Base-by-base conservation (phyloP, 495 filamentous ascomycete species). In the Xylaria nigripes region DNA sequence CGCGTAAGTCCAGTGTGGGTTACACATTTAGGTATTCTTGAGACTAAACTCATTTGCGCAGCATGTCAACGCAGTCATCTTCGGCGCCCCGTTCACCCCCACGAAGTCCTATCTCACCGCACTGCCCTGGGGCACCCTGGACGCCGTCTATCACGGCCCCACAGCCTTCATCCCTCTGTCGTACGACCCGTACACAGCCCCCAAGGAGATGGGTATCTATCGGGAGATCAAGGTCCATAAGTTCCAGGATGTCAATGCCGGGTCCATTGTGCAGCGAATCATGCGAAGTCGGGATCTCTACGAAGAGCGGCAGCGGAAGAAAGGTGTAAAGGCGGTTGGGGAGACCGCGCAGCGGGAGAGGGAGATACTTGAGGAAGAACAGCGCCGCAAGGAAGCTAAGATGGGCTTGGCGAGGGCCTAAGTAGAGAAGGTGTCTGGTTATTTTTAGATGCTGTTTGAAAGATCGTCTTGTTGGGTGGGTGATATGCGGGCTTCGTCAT, bases 141-240 rank as follows among this genome's bases (percentile, higher is more conserved):
- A 86, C 62, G 84, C 81, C 4, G 90, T 99, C 48, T 99, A 96
- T 68, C 93, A 99, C 71, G 93, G 93, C 9, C 89, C 90, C 0
- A 97, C 94, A 0, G 81, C 86, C 19, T 95, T 95, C 67, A 94
- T 95, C 71, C 86, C 88, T 1, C 76, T 87, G 19, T 87, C 83
- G 23, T 86, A 89, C 61, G 91, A 97, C 67, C 89, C 91, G 1
- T 98, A 96, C 69, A 69, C 72, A 13, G 87, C 78, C 9, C 83
- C 90, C 16, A 89, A 87, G 67, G 73, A 76, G 60, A 81, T 90
- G 79, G 85, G 85, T 2, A 88, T 94, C 54, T 92, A 87, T 75
- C 77, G 75, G 34, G 81, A 90, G 63, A 81, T 89, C 8, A 75
- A 76, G 1, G 65, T 71, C 15, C 93, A 99, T 67, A 76, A 82